Conservation (phyloP, 2,329 filamentous ascomycete species). For the Spiromastix sp. region DNA sequence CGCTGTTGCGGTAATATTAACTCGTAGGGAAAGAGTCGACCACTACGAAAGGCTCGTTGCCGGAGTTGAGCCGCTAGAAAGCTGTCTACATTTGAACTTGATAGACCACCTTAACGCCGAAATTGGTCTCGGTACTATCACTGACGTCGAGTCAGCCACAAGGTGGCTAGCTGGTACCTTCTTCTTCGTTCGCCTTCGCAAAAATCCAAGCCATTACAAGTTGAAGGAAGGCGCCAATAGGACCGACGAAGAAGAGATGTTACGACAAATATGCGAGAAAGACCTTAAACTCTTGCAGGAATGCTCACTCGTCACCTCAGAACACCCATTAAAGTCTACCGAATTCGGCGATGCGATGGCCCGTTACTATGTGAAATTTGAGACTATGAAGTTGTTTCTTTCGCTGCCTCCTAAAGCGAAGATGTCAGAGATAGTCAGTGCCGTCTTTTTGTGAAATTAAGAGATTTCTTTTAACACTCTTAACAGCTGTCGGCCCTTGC, state of each 20-base stretch:
- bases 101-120: constrained; percentile 81
- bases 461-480: not conserved
- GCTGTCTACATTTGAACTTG: constrained; percentile 65
- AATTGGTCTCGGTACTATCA: constrained; percentile 64
- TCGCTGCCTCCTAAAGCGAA: constrained; percentile 50
- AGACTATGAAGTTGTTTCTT: constrained; percentile 66
- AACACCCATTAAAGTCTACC: constrained; percentile 49
- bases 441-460: not conserved
- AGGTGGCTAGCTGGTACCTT: constrained; percentile 71
- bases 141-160: constrained; percentile 53
- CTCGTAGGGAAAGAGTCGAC: constrained; percentile 50
- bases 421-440: constrained; percentile 57
- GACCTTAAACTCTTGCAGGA: constrained; percentile 57
- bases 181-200: constrained; percentile 60
- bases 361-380: constrained; percentile 67
- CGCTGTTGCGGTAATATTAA: constrained; percentile 71
- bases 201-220: constrained; percentile 62
- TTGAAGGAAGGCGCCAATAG: constrained; percentile 44
- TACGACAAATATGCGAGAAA: constrained; percentile 61
- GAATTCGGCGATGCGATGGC: constrained; percentile 74
- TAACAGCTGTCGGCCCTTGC: constrained; percentile 54
- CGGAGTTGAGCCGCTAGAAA: constrained; percentile 65
- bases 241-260: constrained; percentile 48
- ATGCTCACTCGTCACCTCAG: constrained; percentile 43
- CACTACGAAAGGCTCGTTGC: constrained; percentile 65